These are phyloP conservation scores for Leccinum rimulosum DNA, from an alignment of 768 basidiomycete species.

Conservation along the genomic window DNA sequence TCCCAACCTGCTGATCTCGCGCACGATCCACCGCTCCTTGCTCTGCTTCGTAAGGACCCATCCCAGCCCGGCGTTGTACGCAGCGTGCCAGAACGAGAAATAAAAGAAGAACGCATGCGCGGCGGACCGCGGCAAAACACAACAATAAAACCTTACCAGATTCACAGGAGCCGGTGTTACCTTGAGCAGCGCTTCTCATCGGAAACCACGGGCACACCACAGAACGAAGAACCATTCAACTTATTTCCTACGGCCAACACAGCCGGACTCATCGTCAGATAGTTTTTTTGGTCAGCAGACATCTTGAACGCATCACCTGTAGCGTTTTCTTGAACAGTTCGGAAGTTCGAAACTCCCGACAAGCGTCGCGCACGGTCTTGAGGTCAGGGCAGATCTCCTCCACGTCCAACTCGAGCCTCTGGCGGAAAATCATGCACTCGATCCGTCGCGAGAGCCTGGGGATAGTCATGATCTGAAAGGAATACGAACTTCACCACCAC, in stretches of 20 bases:
- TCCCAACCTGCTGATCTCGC: constrained; percentile 69
- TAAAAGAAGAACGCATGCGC: constrained; percentile 80
- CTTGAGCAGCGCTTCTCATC: too few species aligned
- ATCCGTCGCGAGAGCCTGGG: constrained; percentile 73
- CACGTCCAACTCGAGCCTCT: constrained; percentile 75
- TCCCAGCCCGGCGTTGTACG: constrained; percentile 91
- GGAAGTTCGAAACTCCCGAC: constrained; percentile 66
- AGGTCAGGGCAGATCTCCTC: constrained; percentile 84
- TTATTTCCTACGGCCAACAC: too few species aligned
- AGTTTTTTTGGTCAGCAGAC: background rate
- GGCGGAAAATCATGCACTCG: constrained; percentile 80
- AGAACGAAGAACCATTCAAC: too few species aligned
- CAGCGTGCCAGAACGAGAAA: constrained; percentile 89
- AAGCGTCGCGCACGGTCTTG: constrained; percentile 66
- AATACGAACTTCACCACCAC: constrained; percentile 2
- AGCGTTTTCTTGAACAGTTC: constrained; percentile 66
- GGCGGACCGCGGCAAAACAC: constrained; percentile 50
- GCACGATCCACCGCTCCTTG: constrained; percentile 92
- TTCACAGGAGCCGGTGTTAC: too few species aligned
- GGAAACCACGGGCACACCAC: too few species aligned
- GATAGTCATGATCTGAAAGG: constrained; percentile 66
- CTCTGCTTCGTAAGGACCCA: constrained; percentile 95
- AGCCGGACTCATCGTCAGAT: too few species aligned
- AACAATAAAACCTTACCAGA: constrained; percentile 11
- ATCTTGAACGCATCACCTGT: constrained; percentile 42